Conservation (phyloP, 768 basidiomycete genomes). For the Tephrocybe rancida region DNA sequence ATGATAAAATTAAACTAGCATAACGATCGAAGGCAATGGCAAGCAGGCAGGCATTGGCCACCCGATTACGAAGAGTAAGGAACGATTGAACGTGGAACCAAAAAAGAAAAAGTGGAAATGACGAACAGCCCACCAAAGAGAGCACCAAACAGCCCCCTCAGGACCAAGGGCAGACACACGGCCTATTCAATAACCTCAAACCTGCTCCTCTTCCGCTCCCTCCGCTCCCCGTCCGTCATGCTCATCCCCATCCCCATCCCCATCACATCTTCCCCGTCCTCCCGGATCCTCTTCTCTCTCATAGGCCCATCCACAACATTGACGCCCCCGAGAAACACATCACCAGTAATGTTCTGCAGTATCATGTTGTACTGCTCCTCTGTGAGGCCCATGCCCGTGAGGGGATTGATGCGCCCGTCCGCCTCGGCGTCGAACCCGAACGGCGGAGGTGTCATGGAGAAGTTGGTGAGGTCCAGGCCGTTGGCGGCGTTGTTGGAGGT, state of each 20-base stretch:
- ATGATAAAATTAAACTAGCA: too few relatives aligned
- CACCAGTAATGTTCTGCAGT: constrained; percentile 69
- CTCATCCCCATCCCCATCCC: constrained; percentile 13
- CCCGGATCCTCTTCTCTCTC: constrained; percentile 25
- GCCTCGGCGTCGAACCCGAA: constrained; percentile 38
- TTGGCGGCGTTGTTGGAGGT: constrained; percentile 29
- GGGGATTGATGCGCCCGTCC: constrained; percentile 73
- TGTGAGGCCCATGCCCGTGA: constrained; percentile 85
- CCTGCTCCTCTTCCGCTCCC: constrained; percentile 58
- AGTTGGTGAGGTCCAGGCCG: constrained; percentile 1
- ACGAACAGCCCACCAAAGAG: neutral
- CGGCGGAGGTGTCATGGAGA: constrained; percentile 3
- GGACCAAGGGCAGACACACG: neutral
- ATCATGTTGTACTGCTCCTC: constrained; percentile 88
- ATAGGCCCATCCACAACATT: constrained; percentile 26
- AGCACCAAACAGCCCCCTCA: neutral
- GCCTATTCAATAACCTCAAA: constrained; percentile 60
- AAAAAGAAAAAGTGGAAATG: neutral
- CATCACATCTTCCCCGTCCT: constrained; percentile 29
- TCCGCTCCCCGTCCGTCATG: constrained; percentile 25
- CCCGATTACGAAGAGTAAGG: too few relatives aligned
- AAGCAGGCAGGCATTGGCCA: too few relatives aligned
- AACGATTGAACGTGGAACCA: neutral
- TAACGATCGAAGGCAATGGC: too few relatives aligned
- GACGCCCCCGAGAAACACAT: constrained; percentile 51